A percentile compares a stretch with the other conserved stretches of the same genome.
phyloP scores from a whole-genome alignment of 345 rosid genomes.

The Eucalyptus caleyi region DNA sequence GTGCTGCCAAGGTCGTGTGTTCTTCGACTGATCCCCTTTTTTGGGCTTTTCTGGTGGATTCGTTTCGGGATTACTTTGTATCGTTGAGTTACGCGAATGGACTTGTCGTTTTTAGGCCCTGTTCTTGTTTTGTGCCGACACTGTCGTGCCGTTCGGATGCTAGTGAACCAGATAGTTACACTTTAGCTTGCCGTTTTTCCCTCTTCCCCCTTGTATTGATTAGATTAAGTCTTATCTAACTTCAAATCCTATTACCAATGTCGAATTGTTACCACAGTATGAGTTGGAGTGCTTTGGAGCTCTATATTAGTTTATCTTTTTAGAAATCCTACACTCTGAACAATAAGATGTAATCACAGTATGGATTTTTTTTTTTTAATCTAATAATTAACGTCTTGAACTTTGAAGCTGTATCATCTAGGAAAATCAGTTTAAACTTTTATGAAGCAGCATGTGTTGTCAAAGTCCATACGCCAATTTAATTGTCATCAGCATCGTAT shows the following conservation, averaged over 20 bases:
- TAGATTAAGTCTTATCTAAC: background rate
- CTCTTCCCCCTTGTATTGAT: too few species aligned
- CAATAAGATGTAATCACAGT: background rate
- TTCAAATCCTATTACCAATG: background rate
- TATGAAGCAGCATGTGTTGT: background rate
- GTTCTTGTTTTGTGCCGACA: background rate
- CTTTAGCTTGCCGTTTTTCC: background rate
- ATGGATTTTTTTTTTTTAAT: background rate
- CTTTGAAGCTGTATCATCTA: background rate
- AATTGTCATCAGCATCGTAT: background rate
- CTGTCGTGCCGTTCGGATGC: background rate
- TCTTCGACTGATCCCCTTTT: background rate
- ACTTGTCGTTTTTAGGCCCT: too few species aligned
- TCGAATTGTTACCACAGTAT: background rate
- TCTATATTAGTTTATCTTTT: too few species aligned
- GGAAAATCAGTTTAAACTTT: background rate
- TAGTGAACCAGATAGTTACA: background rate
- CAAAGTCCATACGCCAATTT: background rate
- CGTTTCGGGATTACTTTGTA: background rate
- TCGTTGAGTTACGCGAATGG: background rate
- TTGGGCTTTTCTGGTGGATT: background rate
- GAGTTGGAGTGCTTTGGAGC: background rate
- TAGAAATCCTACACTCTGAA: too few species aligned
- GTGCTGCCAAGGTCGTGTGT: conserved; percentile 72
- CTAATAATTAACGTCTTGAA: background rate